phyloP scores from a whole-genome alignment of 108 stramenopile species.

The Stephanodiscus triporus region DNA sequence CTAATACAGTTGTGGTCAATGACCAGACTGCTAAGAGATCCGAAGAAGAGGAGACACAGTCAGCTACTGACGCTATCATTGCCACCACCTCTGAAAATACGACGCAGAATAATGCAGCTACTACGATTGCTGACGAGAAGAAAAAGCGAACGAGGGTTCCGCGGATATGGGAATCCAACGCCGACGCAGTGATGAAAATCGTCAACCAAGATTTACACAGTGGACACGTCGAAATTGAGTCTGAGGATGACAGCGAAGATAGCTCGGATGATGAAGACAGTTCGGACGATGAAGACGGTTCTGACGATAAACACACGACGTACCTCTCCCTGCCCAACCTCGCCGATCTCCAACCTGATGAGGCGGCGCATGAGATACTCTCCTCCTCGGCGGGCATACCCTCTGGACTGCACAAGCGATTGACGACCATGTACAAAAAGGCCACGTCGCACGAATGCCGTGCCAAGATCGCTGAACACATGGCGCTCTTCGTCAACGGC shows the following conservation, averaged over 20 bases:
- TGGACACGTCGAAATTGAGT: no score
- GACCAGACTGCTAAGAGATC: not conserved
- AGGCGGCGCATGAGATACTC: conserved; percentile 34
- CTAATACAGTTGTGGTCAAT: not conserved
- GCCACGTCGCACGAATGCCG: conserved; percentile 80
- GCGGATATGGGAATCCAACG: no score
- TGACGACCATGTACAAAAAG: conserved; percentile 62
- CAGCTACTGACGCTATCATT: not conserved
- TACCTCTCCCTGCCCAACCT: conserved; percentile 49
- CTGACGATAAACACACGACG: conserved; percentile 23
- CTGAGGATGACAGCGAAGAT: conserved; percentile 1
- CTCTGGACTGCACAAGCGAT: conserved; percentile 29
- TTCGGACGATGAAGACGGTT: conserved; percentile 24
- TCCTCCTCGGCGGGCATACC: conserved; percentile 22
- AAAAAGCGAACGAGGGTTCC: conserved; percentile 17
- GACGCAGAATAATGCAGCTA: not conserved
- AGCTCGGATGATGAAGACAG: conserved; percentile 1
- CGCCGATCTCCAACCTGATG: conserved; percentile 17
- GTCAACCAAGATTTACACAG: conserved; percentile 20
- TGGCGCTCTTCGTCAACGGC: conserved; percentile 74
- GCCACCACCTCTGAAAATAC: conserved; percentile 5
- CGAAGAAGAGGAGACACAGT: not conserved
- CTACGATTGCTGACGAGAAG: conserved; percentile 1
- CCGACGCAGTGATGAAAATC: no score
- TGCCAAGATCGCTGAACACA: conserved; percentile 74